A percentile compares a stretch with the other conserved stretches of the same genome.
These are phyloP conservation scores for Cladosporium oxysporum DNA, from an alignment of 2,329 filamentous ascomycete genomes.

Conservation along the genomic window DNA sequence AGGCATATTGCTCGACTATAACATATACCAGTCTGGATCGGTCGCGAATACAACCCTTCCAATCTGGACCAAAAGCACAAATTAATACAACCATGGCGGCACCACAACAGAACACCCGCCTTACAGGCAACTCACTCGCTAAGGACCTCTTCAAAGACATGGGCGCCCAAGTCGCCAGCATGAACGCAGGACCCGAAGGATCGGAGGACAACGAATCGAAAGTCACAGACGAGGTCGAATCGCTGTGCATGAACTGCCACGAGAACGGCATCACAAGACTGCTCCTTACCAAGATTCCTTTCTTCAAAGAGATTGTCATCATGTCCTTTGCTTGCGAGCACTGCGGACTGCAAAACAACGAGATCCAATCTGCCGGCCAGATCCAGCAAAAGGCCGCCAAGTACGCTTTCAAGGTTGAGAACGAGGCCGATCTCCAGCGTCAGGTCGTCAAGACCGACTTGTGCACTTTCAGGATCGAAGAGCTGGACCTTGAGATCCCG, in stretches of 20 bases:
- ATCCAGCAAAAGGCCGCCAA: slow-evolving; percentile 87
- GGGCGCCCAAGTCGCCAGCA: slow-evolving; percentile 50
- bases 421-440: slow-evolving; percentile 72
- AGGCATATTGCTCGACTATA: not conserved
- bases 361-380: slow-evolving; percentile 87
- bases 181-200: slow-evolving; percentile 36
- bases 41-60: not conserved
- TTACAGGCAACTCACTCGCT: slow-evolving; percentile 36
- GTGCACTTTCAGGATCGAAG: slow-evolving; percentile 81
- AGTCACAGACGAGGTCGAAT: slow-evolving; percentile 56
- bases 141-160: slow-evolving; percentile 56
- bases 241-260: slow-evolving; percentile 58
- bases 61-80: not conserved
- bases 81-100: slow-evolving; percentile 11
- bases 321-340: slow-evolving; percentile 95
- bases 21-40: not conserved
- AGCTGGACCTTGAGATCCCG: slow-evolving; percentile 91
- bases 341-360: slow-evolving; percentile 87
- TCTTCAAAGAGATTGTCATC: slow-evolving; percentile 95
- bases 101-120: slow-evolving; percentile 9
- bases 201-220: slow-evolving; percentile 46
- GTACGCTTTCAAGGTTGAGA: slow-evolving; percentile 78
- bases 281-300: slow-evolving; percentile 88
- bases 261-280: slow-evolving; percentile 74
- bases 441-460: slow-evolving; percentile 92